Evolutionary conservation across 345 rosid genomes (phyloP).

Genomic region (Gossypium mustelinum): DNA sequence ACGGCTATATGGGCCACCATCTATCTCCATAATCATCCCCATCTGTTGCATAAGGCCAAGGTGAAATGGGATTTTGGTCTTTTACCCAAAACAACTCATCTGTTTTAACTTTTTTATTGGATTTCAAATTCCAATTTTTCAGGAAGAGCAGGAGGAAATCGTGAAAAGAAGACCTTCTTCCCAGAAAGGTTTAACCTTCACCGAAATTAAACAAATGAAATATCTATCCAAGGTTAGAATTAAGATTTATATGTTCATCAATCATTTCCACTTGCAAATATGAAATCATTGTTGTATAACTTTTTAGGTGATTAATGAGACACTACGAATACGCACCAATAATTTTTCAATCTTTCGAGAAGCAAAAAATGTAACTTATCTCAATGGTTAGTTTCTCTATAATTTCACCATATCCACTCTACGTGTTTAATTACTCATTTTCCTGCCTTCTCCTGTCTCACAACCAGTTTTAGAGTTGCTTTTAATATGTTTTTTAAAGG

Average conservation of each 20-base stretch:
- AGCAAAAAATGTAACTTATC: constrained; percentile 21
- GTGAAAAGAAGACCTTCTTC: constrained; percentile 20
- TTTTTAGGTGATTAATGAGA: neutral
- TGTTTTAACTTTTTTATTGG: too few species aligned
- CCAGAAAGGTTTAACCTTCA: constrained; percentile 29
- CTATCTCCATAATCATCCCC: constrained; percentile 6
- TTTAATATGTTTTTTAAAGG: neutral
- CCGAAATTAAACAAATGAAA: constrained; percentile 40
- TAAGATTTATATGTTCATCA: too few species aligned
- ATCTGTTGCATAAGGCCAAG: constrained; percentile 20
- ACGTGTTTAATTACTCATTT: too few species aligned
- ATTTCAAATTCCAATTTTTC: neutral
- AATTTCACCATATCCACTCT: neutral
- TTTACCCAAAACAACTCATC: too few species aligned
- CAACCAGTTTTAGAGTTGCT: neutral
- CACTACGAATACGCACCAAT: constrained; percentile 12
- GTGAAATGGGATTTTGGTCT: neutral
- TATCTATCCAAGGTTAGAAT: constrained; percentile 35
- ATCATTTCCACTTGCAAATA: too few species aligned
- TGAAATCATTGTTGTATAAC: too few species aligned
- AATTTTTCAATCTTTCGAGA: constrained; percentile 27
- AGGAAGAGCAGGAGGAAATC: constrained; percentile 34
- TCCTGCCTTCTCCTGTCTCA: neutral
- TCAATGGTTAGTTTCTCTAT: neutral
- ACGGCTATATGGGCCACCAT: constrained; percentile 21